Evolutionary conservation across 2,329 filamentous ascomycete species (phyloP), one percentile per base, ranked within the genome.

Genomic region (Diaporthe citri): DNA sequence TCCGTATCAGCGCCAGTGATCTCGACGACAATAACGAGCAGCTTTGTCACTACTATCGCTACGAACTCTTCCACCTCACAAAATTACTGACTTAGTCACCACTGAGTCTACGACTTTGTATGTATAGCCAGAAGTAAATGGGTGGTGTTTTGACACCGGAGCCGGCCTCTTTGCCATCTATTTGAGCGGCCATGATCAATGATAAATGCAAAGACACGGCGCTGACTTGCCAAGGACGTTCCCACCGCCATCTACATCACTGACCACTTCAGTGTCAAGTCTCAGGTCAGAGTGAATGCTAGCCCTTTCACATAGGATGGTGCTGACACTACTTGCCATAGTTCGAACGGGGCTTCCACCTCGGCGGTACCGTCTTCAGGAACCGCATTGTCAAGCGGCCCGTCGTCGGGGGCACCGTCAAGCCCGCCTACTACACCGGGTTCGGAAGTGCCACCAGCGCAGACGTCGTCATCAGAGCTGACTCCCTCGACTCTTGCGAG

Each of bases 21-120:
- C 48, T 72, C 75, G 25, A 74, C 72, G 5, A 76, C 75, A 25
- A 55, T 70, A 25, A 76, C 75, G n/a, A 73, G 69, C 34, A 76
- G 73, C 39, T 73, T 66, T 46, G 60, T 70, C 25, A 74, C 72
- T n/a, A 69, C 71, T 22, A 69, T 77, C 41, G 76, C 74, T 17
- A 77, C 76, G 39, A 77, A 74, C 34, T 57, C 66, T 10, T 77
- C 74, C 12, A 77, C 76, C 8, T 76, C 74, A 10, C 74, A 77
- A 77, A 28, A 64, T 75, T 17, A 77, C 73, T 8, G 70, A 75
- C 73, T 25, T 76, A 17, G 64, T 46, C 3, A 76, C 75, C 15
- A 73, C 73, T 28, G 55, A 64, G 25, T 39, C 39, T 39, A 76
- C 62, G 25, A 75, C 73, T 4, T 34, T 64, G 71, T 72, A 72